Evolutionary conservation across 305 asterid genomes (phyloP), one percentile per base, ranked within the genome.

Genomic region (Euphrasia arctica): DNA sequence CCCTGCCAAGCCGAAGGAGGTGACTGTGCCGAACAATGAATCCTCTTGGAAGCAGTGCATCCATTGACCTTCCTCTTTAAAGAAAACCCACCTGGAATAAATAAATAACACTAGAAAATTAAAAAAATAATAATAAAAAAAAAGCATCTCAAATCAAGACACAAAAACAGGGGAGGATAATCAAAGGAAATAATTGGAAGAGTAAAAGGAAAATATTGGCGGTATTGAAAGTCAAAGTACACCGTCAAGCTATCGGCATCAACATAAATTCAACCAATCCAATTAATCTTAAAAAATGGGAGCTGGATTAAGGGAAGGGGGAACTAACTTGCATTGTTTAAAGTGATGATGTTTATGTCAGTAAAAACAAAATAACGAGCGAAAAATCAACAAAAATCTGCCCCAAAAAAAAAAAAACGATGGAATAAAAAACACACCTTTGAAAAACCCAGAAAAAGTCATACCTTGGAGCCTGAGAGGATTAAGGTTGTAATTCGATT

Each of bases 1-100:
- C 99, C 99, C 2, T 97, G 95, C 99, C 99, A 93, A 29, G 97
- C 99, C 10, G 97, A 88, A 67, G 97, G 97, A 4, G 94, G 94
- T 2, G 80, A 29, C 83, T 78, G 85, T 11, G 77, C 84, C 1
- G 85, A 88, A 77, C 96, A 93, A 18, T 77, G 82, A 64, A 93
- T 72, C 72, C 82, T 80, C 70, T 74, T 83, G 22, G 81, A 75
- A 69, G 39, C 58, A 48, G 66, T 71, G 69, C 78, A 79, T 68
- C 84, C 81, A 68, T 62, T 74, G 51, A 76, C 88, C 76, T 80
- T 88, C 79, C 83, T 84, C 81, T 78, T 86, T 18, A 86, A 75
- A 72, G 81, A 64, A 61, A 88, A 32, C 50, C 90, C 86, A 77
- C 95, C 96, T 90, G 61, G 68, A 62, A 64, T 69, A 72, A 55